Conservation (phyloP, 2,329 filamentous ascomycete species). For the Beauveria brongniartii region DNA sequence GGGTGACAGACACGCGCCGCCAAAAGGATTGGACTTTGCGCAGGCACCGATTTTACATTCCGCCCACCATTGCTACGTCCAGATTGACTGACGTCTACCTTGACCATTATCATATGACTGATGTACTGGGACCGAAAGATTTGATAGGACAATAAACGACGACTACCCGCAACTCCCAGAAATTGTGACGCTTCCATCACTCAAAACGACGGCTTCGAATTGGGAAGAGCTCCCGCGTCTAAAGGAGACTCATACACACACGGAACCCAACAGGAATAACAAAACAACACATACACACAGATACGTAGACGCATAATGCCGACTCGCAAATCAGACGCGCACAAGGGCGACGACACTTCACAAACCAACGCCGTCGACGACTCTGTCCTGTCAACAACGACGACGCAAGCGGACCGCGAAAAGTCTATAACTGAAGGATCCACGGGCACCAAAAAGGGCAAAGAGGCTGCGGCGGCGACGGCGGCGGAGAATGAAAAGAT, state of each 20-base stretch:
- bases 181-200: background rate
- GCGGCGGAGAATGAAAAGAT: background rate
- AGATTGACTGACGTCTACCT: background rate
- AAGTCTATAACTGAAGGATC: conserved; percentile 21
- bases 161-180: background rate
- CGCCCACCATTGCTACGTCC: no score
- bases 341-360: conserved; percentile 40
- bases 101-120: background rate
- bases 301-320: background rate
- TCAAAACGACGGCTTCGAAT: background rate
- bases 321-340: conserved; percentile 39
- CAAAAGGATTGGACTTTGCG: background rate
- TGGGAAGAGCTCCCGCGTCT: background rate
- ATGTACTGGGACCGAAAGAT: background rate
- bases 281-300: background rate
- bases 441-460: conserved; percentile 24
- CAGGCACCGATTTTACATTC: no score
- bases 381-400: background rate
- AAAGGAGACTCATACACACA: no score
- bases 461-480: conserved; percentile 17
- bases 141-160: background rate
- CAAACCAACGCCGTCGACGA: background rate
- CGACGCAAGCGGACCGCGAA: conserved; percentile 35
- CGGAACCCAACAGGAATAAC: no score
- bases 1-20: background rate